A percentile compares a stretch with the other conserved stretches of the same genome.
phyloP scores from a whole-genome alignment of 192 early-diverging fungal species.

The Dimargaris xerosporica region DNA sequence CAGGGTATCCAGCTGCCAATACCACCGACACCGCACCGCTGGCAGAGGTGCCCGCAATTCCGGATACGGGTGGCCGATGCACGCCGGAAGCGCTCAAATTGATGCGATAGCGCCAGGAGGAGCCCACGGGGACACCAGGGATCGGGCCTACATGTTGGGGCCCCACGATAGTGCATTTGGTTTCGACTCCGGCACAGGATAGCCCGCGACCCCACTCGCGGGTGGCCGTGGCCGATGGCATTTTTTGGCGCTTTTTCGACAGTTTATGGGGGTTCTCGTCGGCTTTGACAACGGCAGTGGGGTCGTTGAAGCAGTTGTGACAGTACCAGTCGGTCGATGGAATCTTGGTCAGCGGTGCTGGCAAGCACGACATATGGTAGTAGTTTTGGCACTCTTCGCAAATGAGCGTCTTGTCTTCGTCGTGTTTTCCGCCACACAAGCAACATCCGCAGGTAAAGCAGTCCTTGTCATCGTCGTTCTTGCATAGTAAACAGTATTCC shows the following conservation, averaged over 20 bases:
- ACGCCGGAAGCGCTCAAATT: constrained; percentile 31
- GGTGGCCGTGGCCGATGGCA: constrained; percentile 34
- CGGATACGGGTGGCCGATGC: constrained; percentile 45
- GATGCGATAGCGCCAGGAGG: constrained; percentile 35
- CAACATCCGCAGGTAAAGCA: constrained; percentile 37
- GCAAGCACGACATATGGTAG: constrained; percentile 36
- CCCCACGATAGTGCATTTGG: constrained; percentile 24
- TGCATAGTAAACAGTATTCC: constrained; percentile 21
- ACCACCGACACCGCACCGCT: constrained; percentile 43
- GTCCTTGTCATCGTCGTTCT: constrained; percentile 12
- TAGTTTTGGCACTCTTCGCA: constrained; percentile 44
- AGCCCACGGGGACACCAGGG: constrained; percentile 40
- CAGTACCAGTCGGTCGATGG: constrained; percentile 37
- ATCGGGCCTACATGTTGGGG: constrained; percentile 33
- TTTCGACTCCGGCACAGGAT: constrained; percentile 29
- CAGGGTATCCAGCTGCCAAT: constrained; percentile 43
- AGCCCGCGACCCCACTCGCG: constrained; percentile 41
- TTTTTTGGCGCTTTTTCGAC: constrained; percentile 26
- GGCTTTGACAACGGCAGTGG: constrained; percentile 19
- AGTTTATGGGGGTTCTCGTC: constrained; percentile 28
- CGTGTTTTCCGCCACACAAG: constrained; percentile 33
- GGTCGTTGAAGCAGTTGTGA: constrained; percentile 30
- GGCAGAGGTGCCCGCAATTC: constrained; percentile 37
- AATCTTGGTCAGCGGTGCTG: constrained; percentile 19
- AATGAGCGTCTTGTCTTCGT: constrained; percentile 33